Conservation (phyloP, 192 early-diverging fungal species). For the Geranomyces variabilis region DNA sequence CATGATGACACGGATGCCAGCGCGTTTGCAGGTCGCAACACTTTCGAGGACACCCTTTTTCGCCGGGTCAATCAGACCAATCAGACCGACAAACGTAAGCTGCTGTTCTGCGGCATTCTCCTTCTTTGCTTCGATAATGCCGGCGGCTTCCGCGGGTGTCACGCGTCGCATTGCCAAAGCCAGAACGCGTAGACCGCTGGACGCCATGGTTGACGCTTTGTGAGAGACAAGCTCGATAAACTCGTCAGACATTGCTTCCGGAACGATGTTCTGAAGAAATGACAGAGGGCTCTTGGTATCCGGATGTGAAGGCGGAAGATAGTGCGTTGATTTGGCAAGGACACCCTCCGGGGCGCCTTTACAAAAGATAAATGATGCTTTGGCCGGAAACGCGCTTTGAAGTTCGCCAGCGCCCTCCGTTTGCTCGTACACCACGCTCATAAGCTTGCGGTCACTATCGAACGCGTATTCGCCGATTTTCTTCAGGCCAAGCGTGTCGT, state of each 20-base stretch:
- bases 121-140: slow-evolving; percentile 58
- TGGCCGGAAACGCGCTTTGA: slow-evolving; percentile 22
- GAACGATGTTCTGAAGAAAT: slow-evolving; percentile 29
- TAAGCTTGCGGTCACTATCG: slow-evolving; percentile 93
- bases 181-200: slow-evolving; percentile 83
- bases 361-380: slow-evolving; percentile 63
- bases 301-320: slow-evolving; percentile 46
- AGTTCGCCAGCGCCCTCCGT: background rate
- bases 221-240: slow-evolving; percentile 69
- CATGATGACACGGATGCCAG: slow-evolving; percentile 96
- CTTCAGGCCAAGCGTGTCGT: slow-evolving; percentile 56
- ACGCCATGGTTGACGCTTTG: slow-evolving; percentile 75
- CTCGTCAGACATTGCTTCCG: slow-evolving; percentile 53
- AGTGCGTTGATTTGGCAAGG: slow-evolving; percentile 68
- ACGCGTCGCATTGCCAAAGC: slow-evolving; percentile 79
- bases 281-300: slow-evolving; percentile 37
- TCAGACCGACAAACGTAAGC: slow-evolving; percentile 86
- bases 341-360: slow-evolving; percentile 96
- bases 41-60: slow-evolving; percentile 79
- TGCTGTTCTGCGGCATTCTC: slow-evolving; percentile 66
- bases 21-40: slow-evolving; percentile 81
- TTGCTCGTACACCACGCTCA: slow-evolving; percentile 80
- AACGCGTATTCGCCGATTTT: slow-evolving; percentile 87
- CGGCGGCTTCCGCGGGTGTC: slow-evolving; percentile 56
- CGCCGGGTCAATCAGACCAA: slow-evolving; percentile 94